Evolutionary conservation across 257 asterid genomes (phyloP).

Genomic region (Knoxia roxburghii): DNA sequence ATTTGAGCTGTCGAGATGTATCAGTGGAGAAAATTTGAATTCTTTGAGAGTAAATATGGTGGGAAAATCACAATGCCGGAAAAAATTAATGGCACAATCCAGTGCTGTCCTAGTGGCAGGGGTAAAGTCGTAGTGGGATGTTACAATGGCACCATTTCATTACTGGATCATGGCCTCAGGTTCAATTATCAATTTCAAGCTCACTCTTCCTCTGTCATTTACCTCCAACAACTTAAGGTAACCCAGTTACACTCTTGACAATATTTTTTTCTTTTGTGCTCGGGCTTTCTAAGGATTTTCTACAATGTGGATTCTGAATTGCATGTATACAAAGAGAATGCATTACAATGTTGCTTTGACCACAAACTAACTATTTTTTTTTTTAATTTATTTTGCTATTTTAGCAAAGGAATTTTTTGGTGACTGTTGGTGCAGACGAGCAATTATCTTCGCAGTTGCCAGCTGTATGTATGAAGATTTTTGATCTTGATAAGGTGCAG

Average conservation of each 20-base stretch:
- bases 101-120: constrained; percentile 82
- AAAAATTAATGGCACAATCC: constrained; percentile 53
- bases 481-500: constrained; percentile 78
- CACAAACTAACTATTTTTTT: neutral
- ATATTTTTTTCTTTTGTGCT: neutral
- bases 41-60: constrained; percentile 73
- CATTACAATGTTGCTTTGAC: neutral
- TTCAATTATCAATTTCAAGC: constrained; percentile 69
- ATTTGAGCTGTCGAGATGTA: constrained; percentile 41
- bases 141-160: constrained; percentile 63
- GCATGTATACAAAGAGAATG: neutral
- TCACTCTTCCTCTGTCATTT: constrained; percentile 76
- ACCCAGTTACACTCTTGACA: neutral
- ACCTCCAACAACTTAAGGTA: constrained; percentile 95
- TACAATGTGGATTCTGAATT: neutral
- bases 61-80: constrained; percentile 52
- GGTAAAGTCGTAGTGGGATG: constrained; percentile 73
- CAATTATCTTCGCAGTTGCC: constrained; percentile 65
- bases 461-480: constrained; percentile 68
- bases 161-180: constrained; percentile 80
- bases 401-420: constrained; percentile 83
- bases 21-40: constrained; percentile 96
- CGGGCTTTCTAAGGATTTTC: neutral
- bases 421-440: constrained; percentile 93
- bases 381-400: neutral